phyloP scores from a whole-genome alignment of 2,329 filamentous ascomycete species.

The Penicillium vulpinum region DNA sequence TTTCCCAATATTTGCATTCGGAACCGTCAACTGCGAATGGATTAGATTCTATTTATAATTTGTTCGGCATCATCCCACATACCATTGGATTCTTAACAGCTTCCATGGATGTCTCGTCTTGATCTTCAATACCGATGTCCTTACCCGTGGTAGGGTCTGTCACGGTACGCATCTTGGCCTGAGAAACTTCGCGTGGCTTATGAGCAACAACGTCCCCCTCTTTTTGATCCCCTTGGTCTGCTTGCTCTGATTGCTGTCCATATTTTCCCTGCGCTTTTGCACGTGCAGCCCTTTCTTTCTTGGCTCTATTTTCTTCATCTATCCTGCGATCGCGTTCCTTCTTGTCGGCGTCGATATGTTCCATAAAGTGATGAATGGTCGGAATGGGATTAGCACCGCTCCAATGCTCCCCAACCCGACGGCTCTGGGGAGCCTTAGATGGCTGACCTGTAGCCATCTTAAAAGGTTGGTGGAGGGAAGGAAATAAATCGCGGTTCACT shows the following conservation, averaged over 20 bases:
- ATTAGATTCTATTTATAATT: background rate
- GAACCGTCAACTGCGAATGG: slow-evolving; percentile 67
- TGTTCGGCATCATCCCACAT: slow-evolving; percentile 21
- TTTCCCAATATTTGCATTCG: slow-evolving; percentile 84
- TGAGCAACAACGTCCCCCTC: slow-evolving; percentile 52
- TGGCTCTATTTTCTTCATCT: slow-evolving; percentile 55
- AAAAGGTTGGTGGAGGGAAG: background rate
- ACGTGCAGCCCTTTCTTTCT: slow-evolving; percentile 20
- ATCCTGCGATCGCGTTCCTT: slow-evolving; percentile 70
- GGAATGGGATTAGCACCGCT: slow-evolving; percentile 81
- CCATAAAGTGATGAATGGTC: slow-evolving; percentile 81
- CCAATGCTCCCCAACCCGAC: slow-evolving; percentile 68
- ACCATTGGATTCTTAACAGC: slow-evolving; percentile 71
- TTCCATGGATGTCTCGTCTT: slow-evolving; percentile 68
- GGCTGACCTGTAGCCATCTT: slow-evolving; percentile 16
- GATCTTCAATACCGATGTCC: slow-evolving; percentile 82
- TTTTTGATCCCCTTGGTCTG: slow-evolving; percentile 46
- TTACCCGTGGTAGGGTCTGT: slow-evolving; percentile 87
- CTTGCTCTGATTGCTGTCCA: slow-evolving; percentile 33
- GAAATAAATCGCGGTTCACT: background rate
- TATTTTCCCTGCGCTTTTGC: slow-evolving; percentile 29
- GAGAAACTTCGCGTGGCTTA: slow-evolving; percentile 46
- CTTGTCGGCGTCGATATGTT: slow-evolving; percentile 77
- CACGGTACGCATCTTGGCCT: slow-evolving; percentile 59
- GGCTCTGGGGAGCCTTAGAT: slow-evolving; percentile 30